phyloP scores from a whole-genome alignment of 768 basidiomycete genomes.

The Boletus eberwhitei region DNA sequence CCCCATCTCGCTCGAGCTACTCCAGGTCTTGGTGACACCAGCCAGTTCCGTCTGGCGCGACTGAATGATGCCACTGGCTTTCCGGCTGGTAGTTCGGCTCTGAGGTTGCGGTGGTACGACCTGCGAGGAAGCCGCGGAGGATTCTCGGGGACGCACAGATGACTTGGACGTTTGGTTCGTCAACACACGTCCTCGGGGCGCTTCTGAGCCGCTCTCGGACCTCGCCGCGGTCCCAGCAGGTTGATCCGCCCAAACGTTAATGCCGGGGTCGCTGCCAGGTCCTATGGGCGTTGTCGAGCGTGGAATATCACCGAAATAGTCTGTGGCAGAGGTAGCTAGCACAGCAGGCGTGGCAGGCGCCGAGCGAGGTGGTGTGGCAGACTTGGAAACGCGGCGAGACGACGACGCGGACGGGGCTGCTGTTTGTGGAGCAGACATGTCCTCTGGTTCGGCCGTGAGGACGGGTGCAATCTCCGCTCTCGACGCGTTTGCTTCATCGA shows the following conservation, averaged over 20 bases:
- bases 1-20: slow-evolving; percentile 23
- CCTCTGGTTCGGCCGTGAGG: slow-evolving; percentile 51
- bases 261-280: slow-evolving; percentile 19
- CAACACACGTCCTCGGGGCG: slow-evolving; percentile 15
- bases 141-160: slow-evolving; percentile 23
- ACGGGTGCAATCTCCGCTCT: slow-evolving; percentile 41
- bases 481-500: slow-evolving; percentile 19
- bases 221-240: not conserved
- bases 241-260: slow-evolving; percentile 31
- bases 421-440: slow-evolving; percentile 11
- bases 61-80: slow-evolving; percentile 22
- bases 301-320: slow-evolving; percentile 27
- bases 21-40: slow-evolving; percentile 33
- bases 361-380: slow-evolving; percentile 16
- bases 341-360: slow-evolving; percentile 26
- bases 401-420: slow-evolving; percentile 8
- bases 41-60: slow-evolving; percentile 29
- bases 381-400: slow-evolving; percentile 17
- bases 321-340: not conserved
- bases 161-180: slow-evolving; percentile 23
- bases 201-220: slow-evolving; percentile 23
- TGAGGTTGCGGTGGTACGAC: slow-evolving; percentile 8
- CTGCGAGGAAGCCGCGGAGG: slow-evolving; percentile 27
- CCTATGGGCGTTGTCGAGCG: slow-evolving; percentile 25
- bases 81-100: slow-evolving; percentile 27